Base-by-base conservation (phyloP, 345 rosid species). In the Ceriops tagal region DNA sequence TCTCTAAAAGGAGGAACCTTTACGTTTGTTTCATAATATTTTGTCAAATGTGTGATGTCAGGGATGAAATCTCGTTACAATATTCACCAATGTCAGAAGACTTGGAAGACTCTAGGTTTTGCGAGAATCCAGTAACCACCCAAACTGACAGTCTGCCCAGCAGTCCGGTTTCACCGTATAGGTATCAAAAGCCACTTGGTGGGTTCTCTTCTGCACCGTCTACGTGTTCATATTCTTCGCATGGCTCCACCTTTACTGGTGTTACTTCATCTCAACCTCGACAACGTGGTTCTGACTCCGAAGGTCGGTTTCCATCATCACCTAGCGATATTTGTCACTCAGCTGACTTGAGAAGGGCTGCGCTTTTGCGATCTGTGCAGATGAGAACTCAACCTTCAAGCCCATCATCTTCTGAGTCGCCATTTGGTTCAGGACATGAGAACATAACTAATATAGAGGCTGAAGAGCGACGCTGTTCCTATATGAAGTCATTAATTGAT, bases 261-360 rank as follows among this genome's bases (percentile, higher is more conserved):
- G 68, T 34, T 26, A 26, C 81, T 39, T 67, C 72, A 64, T 77
- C 93, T 56, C 96, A 77, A 74, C 65, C 91, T 61, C 90, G 89
- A 19, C 93, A 83, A 62, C 79, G 92, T 74, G 89, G 90, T 37
- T 92, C 97, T 3, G 96, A 96, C 53, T 87, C 99, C 0, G 98
- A 92, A 73, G 91, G 98, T 47, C 83, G 97, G 74, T 86, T 96
- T 75, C 98, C 98, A 0, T 96, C 98, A 32, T 92, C 99, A 22
- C 98, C 98, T 30, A 96, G 98, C 62, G 98, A 96, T 75, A 96
- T 96, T 67, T 90, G 98, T 73, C 97, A 96, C 83, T 90, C 97
- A 3, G 93, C 97, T 39, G 97, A 92, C 79, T 77, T 96, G 72
- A 87, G 97, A 67, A 89, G 96, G 68, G 86, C 97, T 31, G 97